Evolutionary conservation across 2,329 filamentous ascomycete genomes (phyloP).

Genomic region (Sclerotinia subarctica): DNA sequence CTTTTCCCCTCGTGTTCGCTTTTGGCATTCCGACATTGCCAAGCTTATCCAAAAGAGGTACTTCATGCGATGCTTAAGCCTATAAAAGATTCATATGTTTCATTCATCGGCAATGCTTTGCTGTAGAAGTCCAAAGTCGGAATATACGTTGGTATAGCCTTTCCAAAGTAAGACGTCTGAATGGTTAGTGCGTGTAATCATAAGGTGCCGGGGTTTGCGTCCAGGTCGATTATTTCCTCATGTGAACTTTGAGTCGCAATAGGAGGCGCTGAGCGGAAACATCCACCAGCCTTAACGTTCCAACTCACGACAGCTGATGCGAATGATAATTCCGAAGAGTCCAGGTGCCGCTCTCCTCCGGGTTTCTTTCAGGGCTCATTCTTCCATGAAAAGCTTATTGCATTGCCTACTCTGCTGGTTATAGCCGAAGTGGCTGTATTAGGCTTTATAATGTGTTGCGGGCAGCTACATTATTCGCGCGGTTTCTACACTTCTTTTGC

Average conservation of each 20-base stretch:
- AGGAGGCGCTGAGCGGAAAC: constrained; percentile 14
- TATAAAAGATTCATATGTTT: background rate
- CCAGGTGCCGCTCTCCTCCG: background rate
- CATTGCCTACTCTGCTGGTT: background rate
- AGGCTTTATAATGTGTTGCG: background rate
- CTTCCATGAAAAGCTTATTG: constrained; percentile 6
- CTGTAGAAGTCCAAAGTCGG: constrained; percentile 13
- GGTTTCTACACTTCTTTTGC: background rate
- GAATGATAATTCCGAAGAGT: background rate
- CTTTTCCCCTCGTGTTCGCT: constrained; percentile 11
- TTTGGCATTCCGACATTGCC: background rate
- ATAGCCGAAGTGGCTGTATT: background rate
- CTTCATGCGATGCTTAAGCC: constrained; percentile 8
- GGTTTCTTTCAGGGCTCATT: background rate
- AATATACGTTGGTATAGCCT: background rate
- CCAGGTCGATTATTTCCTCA: constrained; percentile 17
- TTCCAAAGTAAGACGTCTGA: constrained; percentile 11
- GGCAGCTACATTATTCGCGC: constrained; percentile 11
- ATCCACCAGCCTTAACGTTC: constrained; percentile 17
- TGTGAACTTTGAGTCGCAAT: constrained; percentile 10
- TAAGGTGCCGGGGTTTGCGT: background rate
- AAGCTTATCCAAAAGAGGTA: background rate
- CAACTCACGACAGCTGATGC: constrained; percentile 13
- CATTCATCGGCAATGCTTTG: background rate
- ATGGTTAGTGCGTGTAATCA: constrained; percentile 15